Base-by-base conservation (phyloP, 345 rosid genomes). In the Alliaria petiolata region DNA sequence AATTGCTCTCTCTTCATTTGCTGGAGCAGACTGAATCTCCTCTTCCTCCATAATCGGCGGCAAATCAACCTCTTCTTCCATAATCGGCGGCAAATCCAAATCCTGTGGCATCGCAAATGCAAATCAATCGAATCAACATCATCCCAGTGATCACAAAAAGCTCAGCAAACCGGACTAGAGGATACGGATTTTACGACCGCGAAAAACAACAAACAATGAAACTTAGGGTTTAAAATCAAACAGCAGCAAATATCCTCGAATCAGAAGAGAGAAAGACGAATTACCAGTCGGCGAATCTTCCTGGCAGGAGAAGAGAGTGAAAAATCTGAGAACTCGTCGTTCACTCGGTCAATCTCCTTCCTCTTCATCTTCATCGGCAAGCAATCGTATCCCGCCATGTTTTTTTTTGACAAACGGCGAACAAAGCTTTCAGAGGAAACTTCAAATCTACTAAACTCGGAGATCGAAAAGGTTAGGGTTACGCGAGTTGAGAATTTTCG, bases 271-370 rank as follows among this genome's bases (percentile, higher is more conserved):
- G 25, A 49, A 42, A 49, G 56, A 31, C 35, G 40, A 46, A 43
- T 20, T 74, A 90, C 96, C 87, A 89, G 80, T 16, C 96, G 92
- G 54, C 95, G 92, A 72, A 87, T 87, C 78, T 89, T 92, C n/a
- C 79, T 71, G 35, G 92, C 89, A 4, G 93, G 98, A 51, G 96
- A 83, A 47, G 92, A 86, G 17, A 87, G 84, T 7, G 92, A 85
- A 78, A 91, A 91, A 71, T 91, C 90, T 35, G 88, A 83, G 83
- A 89, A 89, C 1, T 92, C 96, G 14, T 92, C 86, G 74, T 79
- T 80, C 12, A 86, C 84, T 33, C 78, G 82, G 17, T 85, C 96
- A 4, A 89, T 76, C 4, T 86, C 81, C 74, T 87, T 89, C 70
- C 83, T 77, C 81, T 77, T 89, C 75, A 75, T 74, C 71, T 77